Conservation (phyloP, 169 alveolate genomes). For the Cyclospora cayetanensis region DNA sequence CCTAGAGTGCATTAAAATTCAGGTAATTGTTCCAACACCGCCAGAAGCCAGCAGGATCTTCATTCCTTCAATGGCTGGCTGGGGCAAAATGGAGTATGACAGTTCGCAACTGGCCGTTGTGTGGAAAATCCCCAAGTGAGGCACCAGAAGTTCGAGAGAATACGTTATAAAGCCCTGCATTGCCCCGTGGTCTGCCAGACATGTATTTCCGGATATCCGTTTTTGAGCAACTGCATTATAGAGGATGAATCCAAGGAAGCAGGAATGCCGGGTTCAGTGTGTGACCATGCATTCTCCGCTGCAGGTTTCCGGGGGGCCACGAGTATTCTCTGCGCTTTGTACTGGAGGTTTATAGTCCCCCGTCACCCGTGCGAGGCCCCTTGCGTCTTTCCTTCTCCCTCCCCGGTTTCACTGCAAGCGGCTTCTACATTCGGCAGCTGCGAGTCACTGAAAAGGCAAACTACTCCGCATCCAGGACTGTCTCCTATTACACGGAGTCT, state of each 20-base stretch:
- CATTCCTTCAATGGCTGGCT: not conserved
- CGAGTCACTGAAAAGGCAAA: slow-evolving; percentile 85
- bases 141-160: no score
- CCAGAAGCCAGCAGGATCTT: slow-evolving; percentile 14
- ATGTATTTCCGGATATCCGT: no score
- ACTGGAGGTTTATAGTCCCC: slow-evolving; percentile 76
- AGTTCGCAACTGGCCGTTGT: slow-evolving; percentile 52
- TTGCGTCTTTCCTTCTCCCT: slow-evolving; percentile 89
- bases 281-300: not conserved
- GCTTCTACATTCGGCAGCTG: slow-evolving; percentile 91
- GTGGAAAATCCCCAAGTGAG: slow-evolving; percentile 52
- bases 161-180: no score
- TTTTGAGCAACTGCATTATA: no score
- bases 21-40: slow-evolving; percentile 60
- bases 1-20: no score
- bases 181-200: no score
- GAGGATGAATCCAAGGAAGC: no score
- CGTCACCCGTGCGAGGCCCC: slow-evolving; percentile 87
- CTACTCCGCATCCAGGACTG: slow-evolving; percentile 92
- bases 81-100: slow-evolving; percentile 43
- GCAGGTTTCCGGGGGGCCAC: slow-evolving; percentile 55
- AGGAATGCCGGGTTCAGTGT: no score
- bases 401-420: slow-evolving; percentile 94
- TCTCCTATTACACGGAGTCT: slow-evolving; percentile 92
- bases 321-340: slow-evolving; percentile 71